Evolutionary conservation across 139 green algal genomes (phyloP).

Genomic region (Zygnema cylindricum): DNA sequence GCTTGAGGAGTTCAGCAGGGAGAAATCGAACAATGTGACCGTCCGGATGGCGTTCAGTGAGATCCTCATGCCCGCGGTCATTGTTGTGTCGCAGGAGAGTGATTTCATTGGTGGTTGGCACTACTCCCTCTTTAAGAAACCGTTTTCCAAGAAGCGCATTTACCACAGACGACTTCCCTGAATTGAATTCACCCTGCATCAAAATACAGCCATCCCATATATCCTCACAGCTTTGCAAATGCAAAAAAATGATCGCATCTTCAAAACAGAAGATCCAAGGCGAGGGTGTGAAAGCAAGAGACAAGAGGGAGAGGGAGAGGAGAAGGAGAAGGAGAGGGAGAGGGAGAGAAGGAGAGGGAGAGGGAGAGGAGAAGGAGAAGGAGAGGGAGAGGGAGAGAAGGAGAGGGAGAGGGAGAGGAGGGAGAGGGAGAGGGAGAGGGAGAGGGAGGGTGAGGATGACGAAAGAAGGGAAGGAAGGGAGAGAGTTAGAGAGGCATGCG

Average conservation of each 20-base stretch:
- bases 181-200: slow-evolving; percentile 93
- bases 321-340: background rate
- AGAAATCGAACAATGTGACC: slow-evolving; percentile 84
- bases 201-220: no score
- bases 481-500: slow-evolving; percentile 32
- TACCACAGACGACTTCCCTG: slow-evolving; percentile 89
- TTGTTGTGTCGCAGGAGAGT: slow-evolving; percentile 82
- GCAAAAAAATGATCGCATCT: background rate
- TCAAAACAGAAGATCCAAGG: background rate
- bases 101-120: slow-evolving; percentile 99
- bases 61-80: slow-evolving; percentile 28
- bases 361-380: no score
- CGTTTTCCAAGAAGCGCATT: slow-evolving; percentile 86
- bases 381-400: no score
- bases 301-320: slow-evolving; percentile 44
- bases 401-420: no score
- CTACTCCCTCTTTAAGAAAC: slow-evolving; percentile 88
- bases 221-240: no score
- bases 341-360: background rate
- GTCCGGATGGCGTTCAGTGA: slow-evolving; percentile 71
- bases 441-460: no score
- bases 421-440: no score
- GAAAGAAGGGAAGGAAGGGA: no score
- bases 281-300: background rate
- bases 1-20: slow-evolving; percentile 76